Base-by-base conservation (phyloP, 2,329 filamentous ascomycete genomes). In the Ophiostoma perfectum region DNA sequence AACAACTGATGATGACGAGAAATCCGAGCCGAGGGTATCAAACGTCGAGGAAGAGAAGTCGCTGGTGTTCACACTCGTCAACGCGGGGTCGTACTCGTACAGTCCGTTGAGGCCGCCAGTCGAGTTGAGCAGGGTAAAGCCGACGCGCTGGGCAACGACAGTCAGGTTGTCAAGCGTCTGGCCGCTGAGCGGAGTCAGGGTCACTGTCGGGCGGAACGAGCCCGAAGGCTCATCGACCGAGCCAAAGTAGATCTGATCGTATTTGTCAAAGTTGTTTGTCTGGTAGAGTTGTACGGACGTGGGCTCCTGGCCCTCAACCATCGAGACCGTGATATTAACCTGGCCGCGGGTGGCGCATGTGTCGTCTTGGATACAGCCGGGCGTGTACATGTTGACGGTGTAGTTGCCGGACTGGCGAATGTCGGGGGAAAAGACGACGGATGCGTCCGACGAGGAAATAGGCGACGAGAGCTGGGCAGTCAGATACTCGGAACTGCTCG, bases 201-300 rank as follows among this genome's bases (percentile, higher is more conserved):
- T 96, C 66, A 99, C 88, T 4, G 86, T 86, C 14, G 94, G 92
- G 58, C 88, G 88, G 81, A 97, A 97, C 27, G 84, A 85, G 71
- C 80, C 81, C 9, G 86, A 89, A 67, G 85, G 88, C 67, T 88
- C 88, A 75, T 98, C 92, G 67, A 99, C 87, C 72, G 88, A 88
- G 64, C 93, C 95, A 72, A 89, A 90, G 78, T 93, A 97, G 69
- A 99, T 88, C 73, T 91, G 88, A 76, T 99, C 95, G 75, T 96
- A 98, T 78, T 99, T 99, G 81, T 98, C 94, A 77, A 89, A 96
- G 76, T 96, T 86, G 79, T 99, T 99, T 18, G 93, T 97, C 78
- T 99, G 95, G 76, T 86, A 96, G 7, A 97, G 80, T 58, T 71
- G 70, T 9, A 71, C 66, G 0, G 85, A 83, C 0, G 83, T 86